A percentile compares a stretch with the other conserved stretches of the same genome.
Conservation (phyloP, 768 basidiomycete species). For the Vararia minispora region DNA sequence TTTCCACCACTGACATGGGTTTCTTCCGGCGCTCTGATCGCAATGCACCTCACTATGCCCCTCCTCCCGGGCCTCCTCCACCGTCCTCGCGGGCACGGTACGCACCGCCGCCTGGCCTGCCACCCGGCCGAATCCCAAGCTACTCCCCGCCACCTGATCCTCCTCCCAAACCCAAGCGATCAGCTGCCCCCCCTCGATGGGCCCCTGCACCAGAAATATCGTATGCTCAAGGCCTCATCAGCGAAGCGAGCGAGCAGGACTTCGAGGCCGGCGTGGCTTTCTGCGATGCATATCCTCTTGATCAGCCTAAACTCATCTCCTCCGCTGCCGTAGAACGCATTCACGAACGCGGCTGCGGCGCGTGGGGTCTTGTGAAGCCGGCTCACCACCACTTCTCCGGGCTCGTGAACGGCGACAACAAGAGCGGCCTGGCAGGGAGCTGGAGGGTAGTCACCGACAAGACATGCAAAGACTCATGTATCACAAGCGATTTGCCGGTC, state of each 20-base stretch:
- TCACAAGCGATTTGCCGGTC: slow-evolving; percentile 51
- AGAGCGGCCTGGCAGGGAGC: slow-evolving; percentile 20
- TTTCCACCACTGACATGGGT: too few species aligned
- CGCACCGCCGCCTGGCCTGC: slow-evolving; percentile 3
- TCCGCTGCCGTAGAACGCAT: slow-evolving; percentile 45
- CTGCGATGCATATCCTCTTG: slow-evolving; percentile 29
- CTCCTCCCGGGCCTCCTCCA: too few species aligned
- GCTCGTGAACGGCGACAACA: slow-evolving; percentile 22
- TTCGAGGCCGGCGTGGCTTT: slow-evolving; percentile 40
- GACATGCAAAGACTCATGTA: slow-evolving; percentile 37
- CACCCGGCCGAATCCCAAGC: slow-evolving; percentile 1
- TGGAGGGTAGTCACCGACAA: slow-evolving; percentile 30
- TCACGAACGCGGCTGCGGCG: slow-evolving; percentile 30
- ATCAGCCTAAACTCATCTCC: slow-evolving; percentile 35
- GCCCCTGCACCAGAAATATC: slow-evolving; percentile 44
- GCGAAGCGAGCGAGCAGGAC: slow-evolving; percentile 48
- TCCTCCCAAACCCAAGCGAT: neutral
- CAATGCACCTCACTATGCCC: too few species aligned
- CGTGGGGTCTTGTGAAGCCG: slow-evolving; percentile 43
- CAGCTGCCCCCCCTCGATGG: slow-evolving; percentile 41
- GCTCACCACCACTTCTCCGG: slow-evolving; percentile 33
- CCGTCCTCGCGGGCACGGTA: neutral
- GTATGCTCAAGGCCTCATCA: slow-evolving; percentile 34
- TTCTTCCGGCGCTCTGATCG: too few species aligned
- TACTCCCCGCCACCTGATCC: neutral